Base-by-base conservation (phyloP, 805 yeast species). In the Candida pseudoglaebosa region DNA sequence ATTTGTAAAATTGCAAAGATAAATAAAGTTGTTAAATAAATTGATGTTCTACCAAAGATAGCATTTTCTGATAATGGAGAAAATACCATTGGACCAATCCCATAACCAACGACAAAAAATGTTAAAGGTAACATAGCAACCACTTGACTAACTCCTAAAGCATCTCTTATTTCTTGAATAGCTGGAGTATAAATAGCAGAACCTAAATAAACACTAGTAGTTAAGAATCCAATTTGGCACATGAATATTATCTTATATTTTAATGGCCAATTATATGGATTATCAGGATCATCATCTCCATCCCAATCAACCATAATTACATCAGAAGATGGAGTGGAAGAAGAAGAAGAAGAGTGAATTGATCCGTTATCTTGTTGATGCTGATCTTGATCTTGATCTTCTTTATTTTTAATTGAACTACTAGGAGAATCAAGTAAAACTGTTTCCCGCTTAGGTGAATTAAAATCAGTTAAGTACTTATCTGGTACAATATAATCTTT, bases 51-150 rank as follows among this genome's bases (percentile, higher is more conserved):
- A 16, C 84, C 84, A 32, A 75, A 52, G 7, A 56, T 52, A 3
- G 77, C 72, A 30, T 73, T 65, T 50, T 79, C 84, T 10, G 80
- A 71, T 41, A 78, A 45, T 3, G 84, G 84, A 0, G 82, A 72
- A 38, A 77, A 72, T 2, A 76, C 45, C 64, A 78, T 62, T 2
- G 82, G 82, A 2, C 82, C 82, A 12, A 77, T 35, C 34, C 79
- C 82, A 47, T 77, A 77, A n/a, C 82, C 84, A 28, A 76, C 46
- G 6, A 77, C 77, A 41, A 71, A 77, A 24, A 75, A 41, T 1
- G 79, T 63, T 46, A 78, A 58, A 2, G 48, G 48, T 26, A 78
- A 54, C 2, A 67, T 56, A 0, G 76, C 74, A 4, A 61, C 66
- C 3, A 65, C 69, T 31, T 55, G 56, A 12, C 69, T 60, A 4